Evolutionary conservation across 2,329 filamentous ascomycete genomes (phyloP).

Genomic region (Aspergillus puulaauensis): DNA sequence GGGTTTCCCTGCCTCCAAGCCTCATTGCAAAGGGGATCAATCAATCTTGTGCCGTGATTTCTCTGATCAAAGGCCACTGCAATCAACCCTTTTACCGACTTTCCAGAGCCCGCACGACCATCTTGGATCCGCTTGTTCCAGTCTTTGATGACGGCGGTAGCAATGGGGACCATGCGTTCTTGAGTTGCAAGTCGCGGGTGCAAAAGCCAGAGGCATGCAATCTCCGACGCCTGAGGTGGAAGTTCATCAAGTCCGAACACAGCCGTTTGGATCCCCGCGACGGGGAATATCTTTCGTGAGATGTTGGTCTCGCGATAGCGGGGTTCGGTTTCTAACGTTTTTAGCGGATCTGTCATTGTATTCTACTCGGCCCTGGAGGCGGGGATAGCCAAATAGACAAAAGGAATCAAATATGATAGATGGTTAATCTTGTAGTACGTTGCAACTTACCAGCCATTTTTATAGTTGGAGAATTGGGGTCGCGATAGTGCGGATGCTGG

Average conservation of each 20-base stretch:
- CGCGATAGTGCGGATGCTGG: neutral
- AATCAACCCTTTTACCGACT: slow-evolving; percentile 61
- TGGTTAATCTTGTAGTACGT: neutral
- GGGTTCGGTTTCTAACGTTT: slow-evolving; percentile 6
- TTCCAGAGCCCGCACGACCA: slow-evolving; percentile 24
- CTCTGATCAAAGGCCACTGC: slow-evolving; percentile 87
- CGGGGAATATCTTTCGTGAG: slow-evolving; percentile 66
- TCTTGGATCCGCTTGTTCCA: slow-evolving; percentile 57
- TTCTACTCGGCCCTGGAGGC: neutral
- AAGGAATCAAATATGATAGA: neutral
- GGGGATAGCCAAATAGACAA: neutral
- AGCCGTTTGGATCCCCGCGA: slow-evolving; percentile 76
- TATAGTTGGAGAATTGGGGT: neutral
- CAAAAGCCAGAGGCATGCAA: slow-evolving; percentile 88
- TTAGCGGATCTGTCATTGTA: slow-evolving; percentile 9
- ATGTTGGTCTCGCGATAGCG: slow-evolving; percentile 21
- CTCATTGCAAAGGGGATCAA: slow-evolving; percentile 68
- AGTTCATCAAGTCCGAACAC: slow-evolving; percentile 81
- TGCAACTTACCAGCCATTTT: neutral
- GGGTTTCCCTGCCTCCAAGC: slow-evolving; percentile 78
- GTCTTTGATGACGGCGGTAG: slow-evolving; percentile 64
- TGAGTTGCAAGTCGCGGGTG: slow-evolving; percentile 74
- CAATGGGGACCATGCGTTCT: slow-evolving; percentile 73
- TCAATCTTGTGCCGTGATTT: slow-evolving; percentile 78
- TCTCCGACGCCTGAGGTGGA: slow-evolving; percentile 49